phyloP scores from a whole-genome alignment of 2,329 filamentous ascomycete genomes.

The Podosphaera aphanis region DNA sequence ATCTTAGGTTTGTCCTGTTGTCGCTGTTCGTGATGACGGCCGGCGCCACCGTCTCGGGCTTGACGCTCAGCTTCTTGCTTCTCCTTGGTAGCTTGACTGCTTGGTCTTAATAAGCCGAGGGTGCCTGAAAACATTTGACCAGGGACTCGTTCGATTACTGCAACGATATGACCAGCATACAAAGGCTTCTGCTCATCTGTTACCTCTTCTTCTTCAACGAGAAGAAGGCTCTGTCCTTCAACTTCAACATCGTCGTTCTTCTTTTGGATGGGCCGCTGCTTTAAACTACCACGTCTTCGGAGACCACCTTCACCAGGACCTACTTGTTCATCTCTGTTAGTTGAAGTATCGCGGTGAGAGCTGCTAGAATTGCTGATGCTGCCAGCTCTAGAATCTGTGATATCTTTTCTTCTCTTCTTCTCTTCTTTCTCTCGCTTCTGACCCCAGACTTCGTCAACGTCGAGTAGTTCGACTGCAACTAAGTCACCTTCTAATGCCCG shows the following conservation, averaged over 20 bases:
- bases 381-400: constrained; percentile 67
- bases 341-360: constrained; percentile 27
- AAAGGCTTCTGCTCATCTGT: constrained; percentile 95
- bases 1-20: constrained; percentile 97
- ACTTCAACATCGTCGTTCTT: constrained; percentile 99
- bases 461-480: constrained; percentile 83
- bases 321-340: constrained; percentile 36
- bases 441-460: constrained; percentile 94
- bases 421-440: constrained; percentile 99
- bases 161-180: constrained; percentile 90
- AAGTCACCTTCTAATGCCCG: constrained; percentile 88
- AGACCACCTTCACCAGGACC: constrained; percentile 56
- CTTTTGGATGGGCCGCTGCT: constrained; percentile 94
- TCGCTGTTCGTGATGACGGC: constrained; percentile 53
- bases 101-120: constrained; percentile 76
- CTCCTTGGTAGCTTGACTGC: constrained; percentile 96
- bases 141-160: constrained; percentile 86
- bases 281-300: constrained; percentile 76
- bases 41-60: constrained; percentile 57
- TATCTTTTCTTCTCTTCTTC: constrained; percentile 99
- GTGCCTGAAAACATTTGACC: constrained; percentile 99
- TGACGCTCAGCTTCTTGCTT: constrained; percentile 95
- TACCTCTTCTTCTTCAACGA: constrained; percentile 97
- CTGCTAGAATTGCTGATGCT: constrained; percentile 46
- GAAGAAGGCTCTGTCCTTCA: constrained; percentile 83